Conservation (phyloP, 148 eudicot species). For the Beta vulgaris region DNA sequence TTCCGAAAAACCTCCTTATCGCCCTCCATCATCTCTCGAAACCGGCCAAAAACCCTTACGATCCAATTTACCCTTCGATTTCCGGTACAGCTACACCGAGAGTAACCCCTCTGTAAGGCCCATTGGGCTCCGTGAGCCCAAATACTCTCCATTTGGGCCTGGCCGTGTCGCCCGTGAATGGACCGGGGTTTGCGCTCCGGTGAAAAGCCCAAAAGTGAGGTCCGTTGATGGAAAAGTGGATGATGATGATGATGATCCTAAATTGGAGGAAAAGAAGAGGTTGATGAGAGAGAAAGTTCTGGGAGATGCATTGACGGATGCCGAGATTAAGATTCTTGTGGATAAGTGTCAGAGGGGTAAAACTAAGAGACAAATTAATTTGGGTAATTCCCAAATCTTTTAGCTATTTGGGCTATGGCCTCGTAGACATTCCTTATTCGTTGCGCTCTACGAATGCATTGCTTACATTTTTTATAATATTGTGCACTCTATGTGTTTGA, state of each 20-base stretch:
- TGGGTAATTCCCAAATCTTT: constrained; percentile 50
- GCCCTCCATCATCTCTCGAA: constrained; percentile 78
- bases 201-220: constrained; percentile 43
- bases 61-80: constrained; percentile 72
- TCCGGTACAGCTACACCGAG: constrained; percentile 89
- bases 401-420: not conserved
- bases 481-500: constrained; percentile 23
- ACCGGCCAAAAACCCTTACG: constrained; percentile 37
- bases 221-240: constrained; percentile 38
- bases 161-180: constrained; percentile 60
- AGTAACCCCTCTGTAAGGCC: constrained; percentile 54
- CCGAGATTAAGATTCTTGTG: constrained; percentile 68
- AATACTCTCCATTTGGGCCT: constrained; percentile 93
- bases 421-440: no score
- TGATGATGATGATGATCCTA: constrained; percentile 36
- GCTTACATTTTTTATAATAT: not conserved
- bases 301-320: constrained; percentile 55
- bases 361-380: constrained; percentile 73
- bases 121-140: constrained; percentile 85
- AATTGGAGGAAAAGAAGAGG: constrained; percentile 61
- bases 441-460: no score
- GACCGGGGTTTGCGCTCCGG: constrained; percentile 94
- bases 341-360: constrained; percentile 53
- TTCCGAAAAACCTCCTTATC: constrained; percentile 54
- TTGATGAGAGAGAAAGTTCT: constrained; percentile 44